A percentile compares a stretch with the other conserved stretches of the same genome.
phyloP scores from a whole-genome alignment of 176 grass and related monocot species.

The Bromus sterilis region DNA sequence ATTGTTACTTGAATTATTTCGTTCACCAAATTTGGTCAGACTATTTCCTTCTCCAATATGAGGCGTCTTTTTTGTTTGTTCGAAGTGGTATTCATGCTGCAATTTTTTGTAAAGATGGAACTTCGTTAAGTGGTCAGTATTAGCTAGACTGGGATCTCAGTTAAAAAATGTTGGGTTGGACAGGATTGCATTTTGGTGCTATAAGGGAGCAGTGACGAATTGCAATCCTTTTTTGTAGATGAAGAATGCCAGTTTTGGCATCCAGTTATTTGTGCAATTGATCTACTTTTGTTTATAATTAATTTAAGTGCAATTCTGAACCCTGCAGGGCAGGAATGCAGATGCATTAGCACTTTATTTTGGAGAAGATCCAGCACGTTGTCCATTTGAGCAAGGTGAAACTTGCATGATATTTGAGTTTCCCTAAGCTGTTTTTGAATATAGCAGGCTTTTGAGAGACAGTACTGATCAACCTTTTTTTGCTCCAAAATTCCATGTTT shows the following conservation, averaged over 20 bases:
- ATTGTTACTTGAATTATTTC: background rate
- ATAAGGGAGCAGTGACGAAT: background rate
- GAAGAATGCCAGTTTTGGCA: background rate
- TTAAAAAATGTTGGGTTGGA: background rate
- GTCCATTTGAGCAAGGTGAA: constrained; percentile 96
- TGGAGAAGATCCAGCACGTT: constrained; percentile 89
- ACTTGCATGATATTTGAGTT: constrained; percentile 18
- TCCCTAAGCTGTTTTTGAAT: background rate
- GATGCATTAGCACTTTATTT: constrained; percentile 99
- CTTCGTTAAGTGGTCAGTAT: background rate
- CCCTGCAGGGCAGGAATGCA: constrained; percentile 83
- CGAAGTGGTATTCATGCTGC: background rate
- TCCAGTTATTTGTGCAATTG: background rate
- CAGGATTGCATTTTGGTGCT: background rate
- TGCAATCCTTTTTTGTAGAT: background rate
- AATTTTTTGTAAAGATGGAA: background rate
- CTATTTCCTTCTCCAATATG: background rate
- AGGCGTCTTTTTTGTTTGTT: background rate
- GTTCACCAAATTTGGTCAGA: background rate
- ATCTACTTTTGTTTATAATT: background rate
- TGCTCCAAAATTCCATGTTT: constrained; percentile 3
- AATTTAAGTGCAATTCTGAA: background rate
- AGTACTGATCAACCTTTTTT: background rate
- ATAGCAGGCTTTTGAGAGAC: no score
- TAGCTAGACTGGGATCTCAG: background rate